Percentiles rank a stretch among this genome's conserved stretches.
Conservation (phyloP, 164 flowering plant species). For the Santalum album region DNA sequence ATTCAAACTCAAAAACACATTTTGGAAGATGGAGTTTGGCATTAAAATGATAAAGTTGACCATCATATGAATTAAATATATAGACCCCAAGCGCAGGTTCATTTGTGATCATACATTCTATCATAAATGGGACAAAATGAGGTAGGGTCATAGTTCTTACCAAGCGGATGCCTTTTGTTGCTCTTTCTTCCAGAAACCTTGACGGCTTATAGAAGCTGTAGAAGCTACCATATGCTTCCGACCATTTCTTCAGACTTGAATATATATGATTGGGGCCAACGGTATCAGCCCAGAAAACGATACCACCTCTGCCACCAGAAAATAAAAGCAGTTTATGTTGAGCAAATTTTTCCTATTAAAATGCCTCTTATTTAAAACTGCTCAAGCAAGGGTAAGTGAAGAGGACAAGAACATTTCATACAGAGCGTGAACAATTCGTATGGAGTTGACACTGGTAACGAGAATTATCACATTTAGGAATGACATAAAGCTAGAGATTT, state of each 20-base stretch:
- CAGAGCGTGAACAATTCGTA: too few relatives aligned
- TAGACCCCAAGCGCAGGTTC: too few relatives aligned
- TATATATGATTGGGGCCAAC: conserved; percentile 62
- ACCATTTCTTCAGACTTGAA: conserved; percentile 68
- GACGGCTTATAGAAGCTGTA: conserved; percentile 72
- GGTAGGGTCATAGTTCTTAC: conserved; percentile 28
- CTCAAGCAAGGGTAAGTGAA: too few relatives aligned
- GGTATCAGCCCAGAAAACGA: conserved; percentile 83
- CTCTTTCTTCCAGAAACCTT: conserved; percentile 83
- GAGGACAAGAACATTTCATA: too few relatives aligned
- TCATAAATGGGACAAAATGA: background rate
- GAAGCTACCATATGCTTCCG: conserved; percentile 55
- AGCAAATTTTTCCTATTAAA: too few relatives aligned
- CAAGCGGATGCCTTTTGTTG: conserved; percentile 63
- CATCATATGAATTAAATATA: background rate
- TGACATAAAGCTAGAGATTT: too few relatives aligned
- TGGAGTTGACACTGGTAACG: too few relatives aligned
- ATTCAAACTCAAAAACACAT: background rate
- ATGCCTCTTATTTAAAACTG: too few relatives aligned
- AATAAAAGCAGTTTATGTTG: background rate
- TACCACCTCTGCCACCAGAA: conserved; percentile 64
- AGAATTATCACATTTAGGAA: too few relatives aligned
- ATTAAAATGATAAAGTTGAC: background rate
- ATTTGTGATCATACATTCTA: too few relatives aligned
- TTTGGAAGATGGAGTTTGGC: background rate